Percentiles rank a stretch among this genome's conserved stretches.
phyloP scores from a whole-genome alignment of 352 stramenopile genomes.

The Poterioochromonas sp. region DNA sequence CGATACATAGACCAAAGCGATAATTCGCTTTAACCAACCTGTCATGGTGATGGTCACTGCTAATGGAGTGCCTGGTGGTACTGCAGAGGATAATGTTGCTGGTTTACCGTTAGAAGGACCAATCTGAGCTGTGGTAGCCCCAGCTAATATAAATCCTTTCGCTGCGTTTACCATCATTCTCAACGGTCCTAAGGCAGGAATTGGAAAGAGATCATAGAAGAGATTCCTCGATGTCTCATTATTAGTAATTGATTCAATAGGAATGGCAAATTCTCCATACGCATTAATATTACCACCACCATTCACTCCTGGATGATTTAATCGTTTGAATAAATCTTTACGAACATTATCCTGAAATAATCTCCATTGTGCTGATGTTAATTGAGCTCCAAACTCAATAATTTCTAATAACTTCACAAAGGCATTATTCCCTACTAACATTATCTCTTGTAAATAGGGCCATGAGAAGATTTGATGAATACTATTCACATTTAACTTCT shows the following conservation, averaged over 20 bases:
- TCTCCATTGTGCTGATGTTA: background rate
- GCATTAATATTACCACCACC: too few species aligned
- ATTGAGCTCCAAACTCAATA: background rate
- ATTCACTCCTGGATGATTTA: too few species aligned
- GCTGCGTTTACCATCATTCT: background rate
- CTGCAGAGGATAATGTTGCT: too few species aligned
- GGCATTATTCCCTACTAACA: background rate
- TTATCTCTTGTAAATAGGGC: conserved; percentile 5
- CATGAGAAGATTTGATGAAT: background rate
- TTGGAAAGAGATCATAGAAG: background rate
- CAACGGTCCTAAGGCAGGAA: background rate
- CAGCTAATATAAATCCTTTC: background rate
- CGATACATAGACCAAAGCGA: background rate
- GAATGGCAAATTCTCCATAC: too few species aligned
- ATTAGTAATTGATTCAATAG: background rate
- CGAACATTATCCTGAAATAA: background rate
- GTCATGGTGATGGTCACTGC: background rate
- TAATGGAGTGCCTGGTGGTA: background rate
- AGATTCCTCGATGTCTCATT: background rate
- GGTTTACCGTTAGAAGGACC: background rate
- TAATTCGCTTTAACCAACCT: background rate
- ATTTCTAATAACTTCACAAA: background rate
- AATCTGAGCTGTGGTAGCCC: background rate
- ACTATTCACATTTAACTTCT: background rate
- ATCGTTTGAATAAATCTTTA: background rate